These are phyloP conservation scores for Oryza brachyantha DNA, from an alignment of 176 grass and related monocot genomes.

Conservation along the genomic window DNA sequence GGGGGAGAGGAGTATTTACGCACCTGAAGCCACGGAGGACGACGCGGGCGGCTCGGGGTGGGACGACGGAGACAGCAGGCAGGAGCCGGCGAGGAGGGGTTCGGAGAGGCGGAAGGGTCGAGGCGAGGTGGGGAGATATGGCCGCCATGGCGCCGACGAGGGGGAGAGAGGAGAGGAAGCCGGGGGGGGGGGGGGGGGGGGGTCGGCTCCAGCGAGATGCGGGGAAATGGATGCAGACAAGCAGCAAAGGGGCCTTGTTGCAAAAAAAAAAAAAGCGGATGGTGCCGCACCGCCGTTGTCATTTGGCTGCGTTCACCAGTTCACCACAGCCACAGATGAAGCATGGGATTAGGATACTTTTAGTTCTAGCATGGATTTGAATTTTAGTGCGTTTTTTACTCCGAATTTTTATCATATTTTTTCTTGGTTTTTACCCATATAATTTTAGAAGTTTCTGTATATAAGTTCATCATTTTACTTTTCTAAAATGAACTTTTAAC, in stretches of 20 bases:
- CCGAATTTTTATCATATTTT: too few species aligned
- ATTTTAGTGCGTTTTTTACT: too few species aligned
- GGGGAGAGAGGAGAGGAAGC: neutral
- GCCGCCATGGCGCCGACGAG: constrained; percentile 4
- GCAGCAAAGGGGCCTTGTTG: neutral
- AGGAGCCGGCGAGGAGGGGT: neutral
- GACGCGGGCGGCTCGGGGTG: neutral
- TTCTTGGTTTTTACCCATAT: too few species aligned
- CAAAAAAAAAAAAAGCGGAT: neutral
- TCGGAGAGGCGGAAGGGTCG: neutral
- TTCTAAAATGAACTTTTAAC: too few species aligned
- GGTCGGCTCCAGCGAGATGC: too few species aligned
- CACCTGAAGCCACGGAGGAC: constrained; percentile 28
- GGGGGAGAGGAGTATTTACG: neutral
- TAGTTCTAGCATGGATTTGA: too few species aligned
- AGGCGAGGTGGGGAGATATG: neutral
- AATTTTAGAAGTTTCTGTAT: too few species aligned
- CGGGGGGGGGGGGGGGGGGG: too few species aligned
- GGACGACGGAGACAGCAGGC: neutral
- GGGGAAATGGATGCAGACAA: too few species aligned
- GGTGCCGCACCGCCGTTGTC: constrained; percentile 1
- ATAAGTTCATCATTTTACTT: too few species aligned
- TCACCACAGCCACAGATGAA: neutral
- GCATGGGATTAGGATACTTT: too few species aligned
- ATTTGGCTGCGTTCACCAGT: constrained; percentile 1